Conservation (phyloP, 768 basidiomycete species). For the Russula dissimulans region DNA sequence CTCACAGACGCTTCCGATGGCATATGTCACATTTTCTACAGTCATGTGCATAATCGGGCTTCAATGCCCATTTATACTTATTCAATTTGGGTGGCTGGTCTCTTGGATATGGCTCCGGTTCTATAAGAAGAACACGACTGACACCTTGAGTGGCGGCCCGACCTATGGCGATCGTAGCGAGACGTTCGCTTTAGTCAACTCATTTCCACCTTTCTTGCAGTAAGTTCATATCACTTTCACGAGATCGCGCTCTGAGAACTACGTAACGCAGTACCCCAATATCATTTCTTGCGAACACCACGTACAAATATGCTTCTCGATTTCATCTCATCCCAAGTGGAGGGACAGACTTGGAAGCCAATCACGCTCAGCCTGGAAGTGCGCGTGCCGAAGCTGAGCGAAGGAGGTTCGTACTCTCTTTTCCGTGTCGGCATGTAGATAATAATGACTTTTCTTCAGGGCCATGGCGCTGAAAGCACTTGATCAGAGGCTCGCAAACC, state of each 20-base stretch:
- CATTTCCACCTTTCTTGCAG: conserved; percentile 97
- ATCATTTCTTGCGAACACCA: conserved; percentile 52
- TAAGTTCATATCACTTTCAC: conserved; percentile 26
- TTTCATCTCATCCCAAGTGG: conserved; percentile 68
- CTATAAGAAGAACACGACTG: conserved; percentile 79
- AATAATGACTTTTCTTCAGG: conserved; percentile 32
- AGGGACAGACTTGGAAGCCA: conserved; percentile 59
- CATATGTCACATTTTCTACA: conserved; percentile 83
- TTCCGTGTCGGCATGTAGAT: background rate
- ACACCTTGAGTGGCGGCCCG: conserved; percentile 50
- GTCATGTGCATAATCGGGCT: conserved; percentile 74
- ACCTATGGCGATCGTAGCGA: conserved; percentile 91
- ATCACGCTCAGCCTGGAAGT: conserved; percentile 69
- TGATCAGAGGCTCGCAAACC: conserved; percentile 78
- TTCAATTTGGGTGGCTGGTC: conserved; percentile 99
- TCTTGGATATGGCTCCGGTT: conserved; percentile 94
- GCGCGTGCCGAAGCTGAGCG: conserved; percentile 95
- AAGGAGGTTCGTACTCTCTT: conserved; percentile 54
- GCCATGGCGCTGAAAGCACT: conserved; percentile 95
- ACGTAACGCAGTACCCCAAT: conserved; percentile 54
- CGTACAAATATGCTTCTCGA: conserved; percentile 55
- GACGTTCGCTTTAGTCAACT: conserved; percentile 88
- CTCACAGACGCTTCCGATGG: conserved; percentile 84
- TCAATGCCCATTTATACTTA: conserved; percentile 85
- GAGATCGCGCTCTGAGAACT: background rate